Percentiles rank a stretch among this genome's conserved stretches.
phyloP scores from a whole-genome alignment of 2,329 filamentous ascomycete genomes.

The Elsinoe necatrix region DNA sequence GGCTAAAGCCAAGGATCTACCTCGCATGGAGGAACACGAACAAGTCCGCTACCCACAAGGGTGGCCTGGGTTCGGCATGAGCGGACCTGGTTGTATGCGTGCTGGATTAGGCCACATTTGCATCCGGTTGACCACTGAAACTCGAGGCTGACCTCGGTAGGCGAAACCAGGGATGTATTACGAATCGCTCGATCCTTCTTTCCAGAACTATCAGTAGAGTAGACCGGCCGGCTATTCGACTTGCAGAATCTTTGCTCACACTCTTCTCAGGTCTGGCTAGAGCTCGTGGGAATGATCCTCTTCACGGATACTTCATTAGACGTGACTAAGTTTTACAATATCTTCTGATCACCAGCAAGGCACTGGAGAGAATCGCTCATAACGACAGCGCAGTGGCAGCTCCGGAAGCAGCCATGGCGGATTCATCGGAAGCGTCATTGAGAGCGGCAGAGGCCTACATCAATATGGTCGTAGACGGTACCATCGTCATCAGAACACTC shows the following conservation, averaged over 20 bases:
- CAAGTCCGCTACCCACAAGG: neutral
- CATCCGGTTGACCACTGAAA: neutral
- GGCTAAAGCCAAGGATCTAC: neutral
- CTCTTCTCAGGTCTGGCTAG: neutral
- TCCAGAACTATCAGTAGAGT: too few relatives aligned
- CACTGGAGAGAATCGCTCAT: neutral
- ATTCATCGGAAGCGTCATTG: neutral
- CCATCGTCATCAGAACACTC: neutral
- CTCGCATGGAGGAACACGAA: neutral
- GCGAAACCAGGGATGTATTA: neutral
- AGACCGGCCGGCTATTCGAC: too few relatives aligned
- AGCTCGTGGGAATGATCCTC: neutral
- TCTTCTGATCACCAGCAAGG: too few relatives aligned
- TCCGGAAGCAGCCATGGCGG: neutral
- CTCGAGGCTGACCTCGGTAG: neutral
- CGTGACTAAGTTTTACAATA: too few relatives aligned
- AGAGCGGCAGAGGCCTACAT: neutral
- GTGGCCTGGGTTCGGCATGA: neutral
- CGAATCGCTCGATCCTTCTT: too few relatives aligned
- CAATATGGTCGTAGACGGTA: neutral
- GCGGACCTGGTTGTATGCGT: neutral
- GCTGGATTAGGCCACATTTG: neutral
- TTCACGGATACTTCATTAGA: neutral
- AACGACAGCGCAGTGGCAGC: neutral
- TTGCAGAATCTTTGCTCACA: too few relatives aligned